Evolutionary conservation across 768 basidiomycete genomes (phyloP).

Genomic region (Suillus decipiens): DNA sequence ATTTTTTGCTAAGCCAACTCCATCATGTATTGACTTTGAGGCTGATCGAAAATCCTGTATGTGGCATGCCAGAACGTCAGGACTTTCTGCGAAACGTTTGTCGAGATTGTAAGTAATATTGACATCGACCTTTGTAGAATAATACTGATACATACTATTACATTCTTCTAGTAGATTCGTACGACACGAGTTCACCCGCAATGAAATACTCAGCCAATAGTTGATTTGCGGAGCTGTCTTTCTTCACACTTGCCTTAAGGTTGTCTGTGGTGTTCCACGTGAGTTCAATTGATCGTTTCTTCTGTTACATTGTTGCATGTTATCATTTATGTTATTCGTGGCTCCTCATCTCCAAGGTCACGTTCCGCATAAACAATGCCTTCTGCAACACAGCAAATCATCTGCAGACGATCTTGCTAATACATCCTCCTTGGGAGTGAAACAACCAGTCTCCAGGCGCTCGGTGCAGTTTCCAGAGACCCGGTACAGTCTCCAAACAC

Average conservation of each 20-base stretch:
- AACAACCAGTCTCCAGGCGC: neutral
- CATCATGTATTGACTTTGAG: slow-evolving; percentile 23
- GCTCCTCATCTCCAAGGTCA: neutral
- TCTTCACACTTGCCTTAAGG: neutral
- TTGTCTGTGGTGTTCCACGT: neutral
- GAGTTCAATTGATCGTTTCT: neutral
- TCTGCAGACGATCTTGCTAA: neutral
- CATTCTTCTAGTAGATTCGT: slow-evolving; percentile 10
- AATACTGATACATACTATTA: slow-evolving; percentile 17
- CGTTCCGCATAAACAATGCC: neutral
- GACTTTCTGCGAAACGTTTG: slow-evolving; percentile 28
- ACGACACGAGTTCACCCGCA: neutral
- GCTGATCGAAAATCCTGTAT: slow-evolving; percentile 33
- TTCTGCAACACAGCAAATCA: neutral
- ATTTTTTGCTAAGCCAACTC: slow-evolving; percentile 30
- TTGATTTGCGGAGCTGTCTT: neutral
- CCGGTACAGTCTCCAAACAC: neutral
- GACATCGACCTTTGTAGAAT: slow-evolving; percentile 27
- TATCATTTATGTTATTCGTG: neutral
- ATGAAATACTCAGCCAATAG: neutral
- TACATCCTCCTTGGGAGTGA: slow-evolving; percentile 1
- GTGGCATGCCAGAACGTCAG: slow-evolving; percentile 31
- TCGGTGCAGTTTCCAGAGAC: neutral
- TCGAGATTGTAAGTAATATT: slow-evolving; percentile 17
- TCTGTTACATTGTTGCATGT: neutral